Evolutionary conservation across 108 stramenopile species (phyloP).

Genomic region (Bacterosira constricta): DNA sequence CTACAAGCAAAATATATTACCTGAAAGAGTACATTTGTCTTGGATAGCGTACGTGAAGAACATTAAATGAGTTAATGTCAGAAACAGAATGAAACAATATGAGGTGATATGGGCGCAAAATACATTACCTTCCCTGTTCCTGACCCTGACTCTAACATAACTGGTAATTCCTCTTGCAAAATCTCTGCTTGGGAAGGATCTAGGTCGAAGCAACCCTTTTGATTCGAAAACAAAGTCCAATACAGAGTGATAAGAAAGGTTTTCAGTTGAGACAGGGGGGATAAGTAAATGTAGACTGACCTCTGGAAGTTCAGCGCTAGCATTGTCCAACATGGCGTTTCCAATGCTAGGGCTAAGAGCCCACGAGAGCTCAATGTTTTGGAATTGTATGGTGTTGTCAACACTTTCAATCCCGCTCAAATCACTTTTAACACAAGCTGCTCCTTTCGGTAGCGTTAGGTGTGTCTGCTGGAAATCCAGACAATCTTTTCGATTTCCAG

Average conservation of each 20-base stretch:
- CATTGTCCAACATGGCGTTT: not conserved
- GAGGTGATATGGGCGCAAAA: too few species aligned
- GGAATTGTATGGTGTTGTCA: too few species aligned
- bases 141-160: conserved; percentile 37
- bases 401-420: too few species aligned
- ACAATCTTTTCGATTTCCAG: conserved; percentile 19
- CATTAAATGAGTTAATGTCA: too few species aligned
- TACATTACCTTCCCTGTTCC: conserved; percentile 45
- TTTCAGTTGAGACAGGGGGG: not conserved
- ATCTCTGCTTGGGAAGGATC: conserved; percentile 25
- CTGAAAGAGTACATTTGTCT: too few species aligned
- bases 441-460: conserved; percentile 7
- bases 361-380: conserved; percentile 12
- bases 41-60: too few species aligned
- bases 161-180: not conserved
- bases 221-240: too few species aligned
- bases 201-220: conserved; percentile 24
- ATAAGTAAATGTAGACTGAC: not conserved
- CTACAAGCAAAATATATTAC: too few species aligned
- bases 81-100: too few species aligned
- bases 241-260: not conserved
- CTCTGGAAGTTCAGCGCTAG: not conserved
- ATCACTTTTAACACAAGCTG: conserved; percentile 4
- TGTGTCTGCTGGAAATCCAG: conserved; percentile 15
- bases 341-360: not conserved